Evolutionary conservation across 1,284 basidiomycete genomes (phyloP).

Genomic region (Kwoniella shivajii): DNA sequence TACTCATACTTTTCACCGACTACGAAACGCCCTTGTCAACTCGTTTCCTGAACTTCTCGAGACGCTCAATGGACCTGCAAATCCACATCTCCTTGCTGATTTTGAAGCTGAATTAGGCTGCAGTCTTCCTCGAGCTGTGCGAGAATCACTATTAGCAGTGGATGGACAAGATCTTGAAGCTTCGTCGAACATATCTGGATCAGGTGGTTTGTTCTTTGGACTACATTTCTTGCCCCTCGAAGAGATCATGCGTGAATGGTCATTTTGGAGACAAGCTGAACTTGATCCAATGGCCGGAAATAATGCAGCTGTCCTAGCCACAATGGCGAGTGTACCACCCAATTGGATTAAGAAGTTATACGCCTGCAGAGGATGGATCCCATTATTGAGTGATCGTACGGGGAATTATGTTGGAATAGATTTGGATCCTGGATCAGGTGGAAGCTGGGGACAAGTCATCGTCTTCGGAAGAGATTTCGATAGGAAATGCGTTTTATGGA

Average conservation of each 20-base stretch:
- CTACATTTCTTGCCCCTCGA: slow-evolving; percentile 81
- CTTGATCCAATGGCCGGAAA: slow-evolving; percentile 71
- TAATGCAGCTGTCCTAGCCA: slow-evolving; percentile 67
- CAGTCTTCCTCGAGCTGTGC: slow-evolving; percentile 71
- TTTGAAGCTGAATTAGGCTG: slow-evolving; percentile 81
- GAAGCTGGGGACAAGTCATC: slow-evolving; percentile 87
- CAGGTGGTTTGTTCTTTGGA: slow-evolving; percentile 77
- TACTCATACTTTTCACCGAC: slow-evolving; percentile 73
- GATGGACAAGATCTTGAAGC: slow-evolving; percentile 89
- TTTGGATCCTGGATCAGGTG: slow-evolving; percentile 77
- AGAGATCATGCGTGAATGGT: slow-evolving; percentile 88
- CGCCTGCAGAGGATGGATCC: slow-evolving; percentile 94
- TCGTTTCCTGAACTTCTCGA: slow-evolving; percentile 89
- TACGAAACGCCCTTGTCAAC: slow-evolving; percentile 71
- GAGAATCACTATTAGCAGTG: slow-evolving; percentile 77
- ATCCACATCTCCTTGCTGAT: slow-evolving; percentile 70
- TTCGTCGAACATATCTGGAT: slow-evolving; percentile 63
- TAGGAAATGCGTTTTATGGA: slow-evolving; percentile 92
- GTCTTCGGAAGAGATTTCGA: slow-evolving; percentile 98
- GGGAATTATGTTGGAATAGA: slow-evolving; percentile 98
- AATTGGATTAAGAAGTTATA: slow-evolving; percentile 90
- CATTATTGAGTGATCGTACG: slow-evolving; percentile 85
- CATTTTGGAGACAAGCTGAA: slow-evolving; percentile 90
- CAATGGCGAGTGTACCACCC: slow-evolving; percentile 87
- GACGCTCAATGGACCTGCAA: slow-evolving; percentile 83